Evolutionary conservation across 495 filamentous ascomycete genomes (phyloP), one percentile per base, ranked within the genome.

Genomic region (Penicillium chermesinum): DNA sequence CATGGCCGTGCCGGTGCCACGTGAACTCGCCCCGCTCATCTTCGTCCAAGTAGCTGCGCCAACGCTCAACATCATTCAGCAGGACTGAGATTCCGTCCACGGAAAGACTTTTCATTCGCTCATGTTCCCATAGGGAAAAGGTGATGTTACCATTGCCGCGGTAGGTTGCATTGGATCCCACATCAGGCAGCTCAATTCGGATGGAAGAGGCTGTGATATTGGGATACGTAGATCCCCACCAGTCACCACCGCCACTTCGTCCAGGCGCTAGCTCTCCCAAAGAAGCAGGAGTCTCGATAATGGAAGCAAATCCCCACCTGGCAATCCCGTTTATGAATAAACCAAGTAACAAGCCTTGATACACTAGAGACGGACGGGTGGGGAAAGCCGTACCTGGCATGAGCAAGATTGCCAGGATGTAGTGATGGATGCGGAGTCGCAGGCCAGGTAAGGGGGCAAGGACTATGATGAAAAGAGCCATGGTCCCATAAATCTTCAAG

Each of bases 11-110:
- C 10, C 71, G 70, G 42, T 69, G 69, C 71, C 71, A 75, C 15
- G 66, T 73, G 32, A 75, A 75, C 41, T 71, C 67, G 3, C 71
- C 70, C 6, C 32, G 38, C 22, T 61, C 52, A 45, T 73, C 70
- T 43, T 78, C 74, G 40, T 77, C 74, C 2, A 75, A 47, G 48
- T 78, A 89, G 6, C 76, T 77, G 8, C 83, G 68, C 65, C 81
- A 91, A 48, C 91, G 72, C 64, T 98, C 93, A 0, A 98, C 93
- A 51, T 98, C 93, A 59, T 98, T 96, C 18, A 98, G 85, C 0
- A 98, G 68, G 14, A 96, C 81, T 49, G 87, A 91, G 14, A 97
- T 74, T 0, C 91, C 93, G 57, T 95, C 82, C 40, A 97, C 79
- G 2, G 87, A 89, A 47, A 94, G 75, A 40, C 71, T 73, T 3